Conservation (phyloP, 768 basidiomycete species). For the Baorangia bicolor region DNA sequence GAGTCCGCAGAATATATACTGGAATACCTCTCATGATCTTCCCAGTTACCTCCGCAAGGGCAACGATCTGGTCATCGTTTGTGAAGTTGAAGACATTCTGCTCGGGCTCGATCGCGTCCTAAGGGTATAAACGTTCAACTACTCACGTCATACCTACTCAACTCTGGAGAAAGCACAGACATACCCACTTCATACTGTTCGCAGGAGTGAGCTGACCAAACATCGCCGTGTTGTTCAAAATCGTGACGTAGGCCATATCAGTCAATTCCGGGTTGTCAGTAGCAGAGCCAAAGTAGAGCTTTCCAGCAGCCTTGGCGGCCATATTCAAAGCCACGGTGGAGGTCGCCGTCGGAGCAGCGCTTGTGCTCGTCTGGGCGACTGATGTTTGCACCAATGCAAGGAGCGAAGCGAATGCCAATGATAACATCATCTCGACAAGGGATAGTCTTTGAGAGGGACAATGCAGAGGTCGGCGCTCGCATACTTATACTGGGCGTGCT, state of each 20-base stretch:
- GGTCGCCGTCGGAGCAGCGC: background rate
- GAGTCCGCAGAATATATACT: background rate
- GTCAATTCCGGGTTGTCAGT: slow-evolving; percentile 47
- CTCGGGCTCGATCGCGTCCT: slow-evolving; percentile 24
- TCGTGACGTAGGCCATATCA: slow-evolving; percentile 26
- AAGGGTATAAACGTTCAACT: background rate
- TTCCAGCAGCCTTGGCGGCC: slow-evolving; percentile 39
- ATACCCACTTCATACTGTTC: slow-evolving; percentile 24
- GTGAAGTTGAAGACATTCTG: slow-evolving; percentile 26
- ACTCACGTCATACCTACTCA: background rate
- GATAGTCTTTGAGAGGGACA: background rate
- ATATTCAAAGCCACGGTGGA: slow-evolving; percentile 28
- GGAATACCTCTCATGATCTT: slow-evolving; percentile 20
- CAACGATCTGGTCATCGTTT: slow-evolving; percentile 19
- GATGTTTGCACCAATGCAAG: slow-evolving; percentile 2
- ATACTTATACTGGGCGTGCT: background rate
- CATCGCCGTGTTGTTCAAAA: slow-evolving; percentile 8
- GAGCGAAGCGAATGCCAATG: slow-evolving; percentile 2
- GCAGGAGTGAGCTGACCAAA: slow-evolving; percentile 23
- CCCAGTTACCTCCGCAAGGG: slow-evolving; percentile 19
- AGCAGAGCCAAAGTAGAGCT: slow-evolving; percentile 48
- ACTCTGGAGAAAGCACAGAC: background rate
- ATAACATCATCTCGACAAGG: background rate
- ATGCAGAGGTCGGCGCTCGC: background rate
- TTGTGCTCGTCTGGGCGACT: background rate